Base-by-base conservation (phyloP, 768 basidiomycete species). In the Tulasnella sp. region DNA sequence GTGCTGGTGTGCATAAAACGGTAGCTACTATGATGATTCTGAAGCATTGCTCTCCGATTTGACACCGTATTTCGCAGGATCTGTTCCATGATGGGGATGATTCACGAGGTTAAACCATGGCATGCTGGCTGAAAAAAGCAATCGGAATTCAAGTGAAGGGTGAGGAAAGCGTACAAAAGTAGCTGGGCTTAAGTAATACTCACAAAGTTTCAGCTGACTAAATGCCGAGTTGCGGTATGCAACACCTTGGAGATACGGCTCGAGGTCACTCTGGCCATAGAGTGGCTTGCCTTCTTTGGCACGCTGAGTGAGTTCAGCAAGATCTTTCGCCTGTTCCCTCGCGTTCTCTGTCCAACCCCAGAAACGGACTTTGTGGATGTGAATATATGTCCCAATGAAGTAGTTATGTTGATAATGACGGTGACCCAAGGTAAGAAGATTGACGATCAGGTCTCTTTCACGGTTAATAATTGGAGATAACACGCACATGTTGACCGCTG, bases 71-170 rank as follows among this genome's bases (percentile, higher is more conserved):
- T 91, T 93, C 60, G 83, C 80, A 19, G 86, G 79, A 67, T 94
- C 87, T 8, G 84, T 82, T 2, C 92, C 92, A 68, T 95, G 93
- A 69, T 82, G 73, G 44, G 82, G 83, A 71, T 96, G 93, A 71
- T 94, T 86, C 66, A 94, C 93, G 51, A 97, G 76, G 76, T 98
- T 98, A 74, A 98, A 82, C 87, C 88, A 87, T 23, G 86, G 88
- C 70, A 92, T 83, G 41, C 77, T 75, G 64, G 80, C 85, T 87
- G 68, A 9, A 26, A 13, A 19, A 47, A 19, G 38, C 52, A 59
- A 65, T 23, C 7, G 24, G 17, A 49, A 27, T 26, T n/a, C n/a
- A 19, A 17, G 34, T 38, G 60, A 65, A 45, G 68, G 56, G 44
- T 66, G 61, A 27, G 51, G 26, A 27, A 26, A 66, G 58, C 34